Percentiles rank a stretch among this genome's conserved stretches.
phyloP scores from a whole-genome alignment of 805 yeast species.

The Kuraishia ogatae region DNA sequence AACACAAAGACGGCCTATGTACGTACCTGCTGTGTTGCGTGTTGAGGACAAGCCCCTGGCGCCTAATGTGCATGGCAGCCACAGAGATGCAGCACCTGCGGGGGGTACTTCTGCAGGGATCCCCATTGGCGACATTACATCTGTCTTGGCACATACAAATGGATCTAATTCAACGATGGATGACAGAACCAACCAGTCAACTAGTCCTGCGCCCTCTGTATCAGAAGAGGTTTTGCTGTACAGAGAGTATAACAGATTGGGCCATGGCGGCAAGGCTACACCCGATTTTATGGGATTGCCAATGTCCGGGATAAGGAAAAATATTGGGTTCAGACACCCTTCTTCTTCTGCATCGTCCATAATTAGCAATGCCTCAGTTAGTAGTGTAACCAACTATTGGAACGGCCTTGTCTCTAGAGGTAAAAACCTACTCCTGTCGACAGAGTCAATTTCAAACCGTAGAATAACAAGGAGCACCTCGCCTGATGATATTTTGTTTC shows the following conservation, averaged over 20 bases:
- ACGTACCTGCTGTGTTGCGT: conserved; percentile 82
- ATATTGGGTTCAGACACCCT: neutral
- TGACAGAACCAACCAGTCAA: neutral
- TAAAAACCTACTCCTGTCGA: neutral
- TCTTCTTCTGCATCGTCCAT: neutral
- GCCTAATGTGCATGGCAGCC: neutral
- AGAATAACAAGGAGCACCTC: neutral
- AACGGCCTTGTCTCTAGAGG: neutral
- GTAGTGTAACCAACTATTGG: neutral
- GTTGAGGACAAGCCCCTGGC: neutral
- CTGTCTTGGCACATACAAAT: too few relatives aligned
- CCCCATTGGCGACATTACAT: too few relatives aligned
- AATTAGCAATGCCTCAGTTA: neutral
- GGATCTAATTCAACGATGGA: too few relatives aligned
- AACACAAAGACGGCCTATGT: conserved; percentile 79
- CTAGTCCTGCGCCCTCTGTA: neutral
- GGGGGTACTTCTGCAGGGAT: neutral
- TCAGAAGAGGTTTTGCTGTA: neutral
- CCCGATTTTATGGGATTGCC: neutral
- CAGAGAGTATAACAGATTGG: neutral
- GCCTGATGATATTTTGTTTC: neutral
- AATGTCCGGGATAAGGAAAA: neutral
- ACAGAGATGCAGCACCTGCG: neutral
- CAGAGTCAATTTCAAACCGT: neutral
- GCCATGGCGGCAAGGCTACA: neutral